Evolutionary conservation across 768 basidiomycete genomes (phyloP), one percentile per base, ranked within the genome.

Genomic region (Aureoboletus auriporus): DNA sequence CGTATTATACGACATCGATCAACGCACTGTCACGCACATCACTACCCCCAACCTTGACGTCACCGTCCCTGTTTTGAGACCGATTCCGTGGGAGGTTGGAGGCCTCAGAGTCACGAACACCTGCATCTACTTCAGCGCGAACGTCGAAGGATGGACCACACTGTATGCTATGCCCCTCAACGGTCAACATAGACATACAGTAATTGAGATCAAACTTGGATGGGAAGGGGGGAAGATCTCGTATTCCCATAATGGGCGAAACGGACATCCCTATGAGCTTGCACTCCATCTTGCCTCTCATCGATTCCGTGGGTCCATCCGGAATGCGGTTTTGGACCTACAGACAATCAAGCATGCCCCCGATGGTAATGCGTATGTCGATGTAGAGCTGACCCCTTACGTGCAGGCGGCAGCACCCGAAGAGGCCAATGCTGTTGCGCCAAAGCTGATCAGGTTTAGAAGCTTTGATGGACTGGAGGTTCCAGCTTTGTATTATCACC

Each of bases 401-500:
- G 52, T 44, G 16, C 73, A 74, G 46, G 72, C 72, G 11, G 43
- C 58, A 12, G 67, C 67, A 3, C 57, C 61, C 29, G 57, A 61
- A 14, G 56, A 64, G 2, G 39, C 45, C 35, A 53, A 56, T 28
- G 64, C 66, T 34, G 47, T 66, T 12, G 57, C 64, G 2, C 68
- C 72, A 11, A 62, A 60, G 52, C 38, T 70, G 44, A 58, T 74
- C 51, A 64, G 49, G 29, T 74, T 68, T 58, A 67, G 61, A 60
- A 74, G 72, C 47, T 74, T 74, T 26, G 73, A 74, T 51, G 71
- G 61, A 8, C 39, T 74, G 45, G 66, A 70, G 49, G 54, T 75
- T 37, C 70, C 72, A 5, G 71, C 66, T 16, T 66, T 74, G 49
- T 75, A 74, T 47, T 74, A 74, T 47, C 72, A 70, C 50, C 72